Conservation (phyloP, 345 rosid species). For the Brassica nigra region DNA sequence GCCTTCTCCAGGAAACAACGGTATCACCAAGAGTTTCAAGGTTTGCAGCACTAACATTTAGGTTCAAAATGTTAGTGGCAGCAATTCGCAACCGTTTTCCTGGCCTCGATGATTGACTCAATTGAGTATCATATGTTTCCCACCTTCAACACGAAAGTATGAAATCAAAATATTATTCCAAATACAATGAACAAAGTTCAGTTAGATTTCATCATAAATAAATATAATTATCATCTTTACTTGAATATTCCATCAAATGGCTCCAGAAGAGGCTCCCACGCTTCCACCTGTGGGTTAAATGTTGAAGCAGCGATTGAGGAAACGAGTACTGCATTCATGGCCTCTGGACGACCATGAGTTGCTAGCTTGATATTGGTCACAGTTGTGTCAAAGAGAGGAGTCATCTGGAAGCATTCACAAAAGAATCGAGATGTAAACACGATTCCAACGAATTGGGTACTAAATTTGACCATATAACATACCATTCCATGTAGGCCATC, state of each 20-base stretch:
- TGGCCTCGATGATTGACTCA: constrained; percentile 55
- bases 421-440: constrained; percentile 10
- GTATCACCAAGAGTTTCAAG: constrained; percentile 76
- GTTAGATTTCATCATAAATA: neutral
- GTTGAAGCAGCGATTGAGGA: constrained; percentile 95
- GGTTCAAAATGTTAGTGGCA: constrained; percentile 78
- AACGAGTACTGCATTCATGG: constrained; percentile 94
- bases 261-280: constrained; percentile 99
- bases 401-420: constrained; percentile 66
- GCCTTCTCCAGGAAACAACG: constrained; percentile 89
- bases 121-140: constrained; percentile 81
- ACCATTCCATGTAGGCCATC: constrained; percentile 97
- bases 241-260: constrained; percentile 99
- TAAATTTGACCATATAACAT: constrained; percentile 34
- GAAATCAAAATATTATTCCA: constrained; percentile 21
- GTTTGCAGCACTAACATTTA: constrained; percentile 88
- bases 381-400: constrained; percentile 86
- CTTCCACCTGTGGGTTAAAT: constrained; percentile 89
- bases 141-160: constrained; percentile 55
- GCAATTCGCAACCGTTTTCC: constrained; percentile 88
- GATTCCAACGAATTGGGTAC: constrained; percentile 13
- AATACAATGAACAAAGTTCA: neutral
- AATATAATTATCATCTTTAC: constrained; percentile 46
- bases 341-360: constrained; percentile 87
- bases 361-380: constrained; percentile 92